Evolutionary conservation across 1,284 basidiomycete genomes (phyloP).

Genomic region (Boletellus deceptivus): DNA sequence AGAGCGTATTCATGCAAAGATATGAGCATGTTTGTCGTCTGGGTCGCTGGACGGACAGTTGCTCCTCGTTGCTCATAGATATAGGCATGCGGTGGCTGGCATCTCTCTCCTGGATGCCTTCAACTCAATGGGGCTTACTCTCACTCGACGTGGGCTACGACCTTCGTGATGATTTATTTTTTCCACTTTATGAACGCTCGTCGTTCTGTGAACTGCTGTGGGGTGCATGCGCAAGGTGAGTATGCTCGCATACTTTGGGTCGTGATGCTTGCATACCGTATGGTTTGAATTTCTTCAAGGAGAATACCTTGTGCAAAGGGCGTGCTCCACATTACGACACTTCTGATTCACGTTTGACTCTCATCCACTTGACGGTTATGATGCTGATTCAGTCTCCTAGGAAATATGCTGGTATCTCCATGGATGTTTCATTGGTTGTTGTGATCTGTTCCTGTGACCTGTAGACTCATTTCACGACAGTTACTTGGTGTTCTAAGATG

Average conservation of each 20-base stretch:
- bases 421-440: background rate
- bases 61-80: slow-evolving; percentile 75
- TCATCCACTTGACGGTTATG: background rate
- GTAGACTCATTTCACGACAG: background rate
- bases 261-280: slow-evolving; percentile 51
- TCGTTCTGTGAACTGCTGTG: slow-evolving; percentile 34
- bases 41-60: slow-evolving; percentile 38
- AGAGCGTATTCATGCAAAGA: slow-evolving; percentile 62
- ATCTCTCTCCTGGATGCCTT: slow-evolving; percentile 36
- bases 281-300: slow-evolving; percentile 85
- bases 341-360: slow-evolving; percentile 43
- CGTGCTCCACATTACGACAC: slow-evolving; percentile 77
- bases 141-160: slow-evolving; percentile 52
- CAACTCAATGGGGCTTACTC: slow-evolving; percentile 91
- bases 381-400: slow-evolving; percentile 14
- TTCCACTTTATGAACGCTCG: slow-evolving; percentile 42
- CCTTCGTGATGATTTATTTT: slow-evolving; percentile 44
- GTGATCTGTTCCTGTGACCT: background rate
- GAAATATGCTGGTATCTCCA: background rate
- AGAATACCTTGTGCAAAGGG: slow-evolving; percentile 61
- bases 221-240: slow-evolving; percentile 34
- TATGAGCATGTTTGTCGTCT: slow-evolving; percentile 60
- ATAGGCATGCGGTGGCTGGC: slow-evolving; percentile 82
- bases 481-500: no score
- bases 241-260: slow-evolving; percentile 13